phyloP scores from a whole-genome alignment of 345 rosid species.

The Eucalyptus cloeziana region DNA sequence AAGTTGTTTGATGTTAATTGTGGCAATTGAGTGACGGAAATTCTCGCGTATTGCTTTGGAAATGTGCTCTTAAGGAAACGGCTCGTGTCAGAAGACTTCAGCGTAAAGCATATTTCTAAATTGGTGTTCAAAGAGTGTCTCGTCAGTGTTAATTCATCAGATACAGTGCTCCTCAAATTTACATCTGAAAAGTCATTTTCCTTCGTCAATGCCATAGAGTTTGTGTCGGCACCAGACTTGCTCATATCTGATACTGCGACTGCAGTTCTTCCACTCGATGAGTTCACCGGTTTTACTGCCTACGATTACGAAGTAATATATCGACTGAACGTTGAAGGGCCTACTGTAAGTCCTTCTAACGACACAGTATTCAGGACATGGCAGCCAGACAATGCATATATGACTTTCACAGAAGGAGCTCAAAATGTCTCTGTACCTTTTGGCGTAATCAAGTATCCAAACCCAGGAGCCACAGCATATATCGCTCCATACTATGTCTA shows the following conservation, averaged over 20 bases:
- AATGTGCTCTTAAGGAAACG: not conserved
- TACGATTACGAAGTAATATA: conserved; percentile 35
- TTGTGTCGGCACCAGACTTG: conserved; percentile 49
- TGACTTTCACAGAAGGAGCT: conserved; percentile 48
- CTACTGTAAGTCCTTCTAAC: conserved; percentile 18
- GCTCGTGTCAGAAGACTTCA: conserved; percentile 20
- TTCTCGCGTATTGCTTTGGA: not conserved
- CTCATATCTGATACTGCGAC: conserved; percentile 45
- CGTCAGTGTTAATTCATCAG: conserved; percentile 15
- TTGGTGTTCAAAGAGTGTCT: conserved; percentile 60
- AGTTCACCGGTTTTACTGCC: conserved; percentile 33
- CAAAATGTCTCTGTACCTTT: conserved; percentile 15
- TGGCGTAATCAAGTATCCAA: conserved; percentile 20
- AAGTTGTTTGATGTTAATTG: not conserved
- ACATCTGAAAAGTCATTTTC: conserved; percentile 44
- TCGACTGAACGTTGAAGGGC: conserved; percentile 63
- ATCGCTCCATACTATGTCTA: conserved; percentile 54
- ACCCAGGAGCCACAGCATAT: conserved; percentile 22
- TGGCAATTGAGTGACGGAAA: not conserved
- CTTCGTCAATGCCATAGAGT: conserved; percentile 62
- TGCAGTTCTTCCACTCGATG: conserved; percentile 22
- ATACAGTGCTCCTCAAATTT: conserved; percentile 40
- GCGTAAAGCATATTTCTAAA: conserved; percentile 1
- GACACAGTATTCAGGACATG: conserved; percentile 70
- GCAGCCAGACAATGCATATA: conserved; percentile 38